phyloP scores from a whole-genome alignment of 2,329 filamentous ascomycete genomes.

The Alternaria ventricosa region DNA sequence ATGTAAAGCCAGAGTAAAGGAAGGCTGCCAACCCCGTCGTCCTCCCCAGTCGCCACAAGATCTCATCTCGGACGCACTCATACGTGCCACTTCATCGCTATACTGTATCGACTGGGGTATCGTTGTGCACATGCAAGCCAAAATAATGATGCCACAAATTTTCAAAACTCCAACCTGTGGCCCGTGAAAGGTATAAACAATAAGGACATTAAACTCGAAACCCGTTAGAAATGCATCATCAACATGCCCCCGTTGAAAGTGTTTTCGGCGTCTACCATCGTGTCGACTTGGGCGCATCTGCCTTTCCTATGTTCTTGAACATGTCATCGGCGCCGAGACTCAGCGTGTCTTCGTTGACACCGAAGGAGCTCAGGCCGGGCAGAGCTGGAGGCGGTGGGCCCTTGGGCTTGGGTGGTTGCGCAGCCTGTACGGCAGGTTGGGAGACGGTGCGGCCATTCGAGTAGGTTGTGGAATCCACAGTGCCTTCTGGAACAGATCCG shows the following conservation, averaged over 20 bases:
- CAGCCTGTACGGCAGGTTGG: conserved; percentile 15
- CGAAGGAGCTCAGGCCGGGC: conserved; percentile 47
- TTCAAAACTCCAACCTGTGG: conserved; percentile 35
- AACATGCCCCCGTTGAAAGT: conserved; percentile 18
- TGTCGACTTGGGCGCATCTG: conserved; percentile 10
- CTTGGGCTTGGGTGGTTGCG: conserved; percentile 32
- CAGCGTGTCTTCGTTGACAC: conserved; percentile 42
- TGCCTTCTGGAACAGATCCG: conserved; percentile 43
- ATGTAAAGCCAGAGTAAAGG: conserved; percentile 6
- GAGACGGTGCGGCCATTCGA: conserved; percentile 30
- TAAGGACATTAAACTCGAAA: conserved; percentile 41
- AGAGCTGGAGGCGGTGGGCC: conserved; percentile 50
- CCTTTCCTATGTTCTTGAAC: conserved; percentile 47
- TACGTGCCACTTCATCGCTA: conserved; percentile 14
- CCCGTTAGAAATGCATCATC: conserved; percentile 37
- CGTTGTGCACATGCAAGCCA: conserved; percentile 46
- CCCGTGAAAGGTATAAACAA: conserved; percentile 26
- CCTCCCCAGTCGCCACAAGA: conserved; percentile 20
- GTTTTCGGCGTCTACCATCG: conserved; percentile 26
- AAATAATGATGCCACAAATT: conserved; percentile 38
- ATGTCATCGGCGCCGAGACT: conserved; percentile 47
- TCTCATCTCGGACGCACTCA: conserved; percentile 8
- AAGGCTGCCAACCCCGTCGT: conserved; percentile 12
- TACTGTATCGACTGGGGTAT: conserved; percentile 46
- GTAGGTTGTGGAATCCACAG: conserved; percentile 29